Evolutionary conservation across 805 yeast species (phyloP).

Genomic region (Scheffersomyces stipitis): DNA sequence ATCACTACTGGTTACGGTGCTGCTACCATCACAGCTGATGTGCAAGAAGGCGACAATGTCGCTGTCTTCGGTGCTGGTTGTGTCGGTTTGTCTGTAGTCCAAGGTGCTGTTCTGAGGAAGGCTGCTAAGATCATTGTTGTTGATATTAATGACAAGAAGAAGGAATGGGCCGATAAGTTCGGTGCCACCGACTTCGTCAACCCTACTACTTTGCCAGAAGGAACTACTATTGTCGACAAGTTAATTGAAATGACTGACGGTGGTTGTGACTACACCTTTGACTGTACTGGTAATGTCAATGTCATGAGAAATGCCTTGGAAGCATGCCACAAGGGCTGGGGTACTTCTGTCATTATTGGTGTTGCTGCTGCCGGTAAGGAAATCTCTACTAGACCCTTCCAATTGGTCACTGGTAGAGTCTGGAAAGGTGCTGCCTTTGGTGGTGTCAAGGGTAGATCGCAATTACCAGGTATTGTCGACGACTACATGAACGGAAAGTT

Average conservation of each 20-base stretch:
- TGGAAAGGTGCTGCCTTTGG: constrained; percentile 99
- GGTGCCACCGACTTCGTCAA: constrained; percentile 96
- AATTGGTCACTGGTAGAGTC: constrained; percentile 96
- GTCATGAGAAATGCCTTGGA: constrained; percentile 97
- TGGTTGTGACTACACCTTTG: constrained; percentile 94
- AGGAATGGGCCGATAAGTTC: constrained; percentile 81
- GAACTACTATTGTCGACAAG: constrained; percentile 75
- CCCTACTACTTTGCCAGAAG: constrained; percentile 74
- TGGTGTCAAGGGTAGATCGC: constrained; percentile 96
- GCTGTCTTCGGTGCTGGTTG: constrained; percentile 98
- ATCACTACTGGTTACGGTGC: constrained; percentile 99
- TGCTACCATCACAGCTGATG: constrained; percentile 89
- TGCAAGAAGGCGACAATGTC: constrained; percentile 86
- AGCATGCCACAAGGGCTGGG: constrained; percentile 99
- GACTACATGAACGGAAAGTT: constrained; percentile 78
- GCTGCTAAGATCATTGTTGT: constrained; percentile 82
- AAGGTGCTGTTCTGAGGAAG: constrained; percentile 84
- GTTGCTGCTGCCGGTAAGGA: constrained; percentile 99
- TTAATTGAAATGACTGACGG: constrained; percentile 90
- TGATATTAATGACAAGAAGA: constrained; percentile 82
- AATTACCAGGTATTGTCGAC: constrained; percentile 86
- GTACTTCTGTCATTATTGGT: constrained; percentile 91
- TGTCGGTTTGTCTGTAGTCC: constrained; percentile 93
- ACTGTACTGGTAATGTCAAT: constrained; percentile 93
- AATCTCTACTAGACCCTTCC: constrained; percentile 97